Evolutionary conservation across 2,329 filamentous ascomycete species (phyloP).

Genomic region (Cladophialophora psammophila): DNA sequence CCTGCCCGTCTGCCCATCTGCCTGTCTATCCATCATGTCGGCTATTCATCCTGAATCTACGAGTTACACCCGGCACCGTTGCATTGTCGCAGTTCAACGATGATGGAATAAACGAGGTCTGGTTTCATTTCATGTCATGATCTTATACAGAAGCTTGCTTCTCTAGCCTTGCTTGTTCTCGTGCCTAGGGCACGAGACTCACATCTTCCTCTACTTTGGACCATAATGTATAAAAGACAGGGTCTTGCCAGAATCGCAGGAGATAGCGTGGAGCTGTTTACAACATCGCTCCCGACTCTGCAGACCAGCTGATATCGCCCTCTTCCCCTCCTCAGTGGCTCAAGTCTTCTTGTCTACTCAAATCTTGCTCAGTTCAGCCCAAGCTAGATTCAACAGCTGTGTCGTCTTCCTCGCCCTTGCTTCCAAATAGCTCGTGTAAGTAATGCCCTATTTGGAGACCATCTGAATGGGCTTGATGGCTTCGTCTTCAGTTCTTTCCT

Average conservation of each 20-base stretch:
- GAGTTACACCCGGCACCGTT: no score
- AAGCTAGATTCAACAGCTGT: background rate
- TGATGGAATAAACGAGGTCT: background rate
- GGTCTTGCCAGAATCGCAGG: background rate
- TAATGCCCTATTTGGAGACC: background rate
- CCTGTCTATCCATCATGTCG: no score
- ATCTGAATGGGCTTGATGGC: background rate
- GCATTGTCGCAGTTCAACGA: no score
- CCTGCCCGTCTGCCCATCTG: no score
- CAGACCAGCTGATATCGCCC: background rate
- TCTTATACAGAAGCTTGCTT: constrained; percentile 2
- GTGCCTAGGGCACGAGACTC: background rate
- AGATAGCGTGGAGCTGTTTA: background rate
- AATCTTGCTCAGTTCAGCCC: background rate
- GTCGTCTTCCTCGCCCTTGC: background rate
- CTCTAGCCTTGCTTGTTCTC: background rate
- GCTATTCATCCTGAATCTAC: no score
- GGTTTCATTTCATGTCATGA: constrained; percentile 9
- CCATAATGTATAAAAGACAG: background rate
- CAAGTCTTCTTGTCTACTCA: background rate
- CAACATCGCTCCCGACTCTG: background rate
- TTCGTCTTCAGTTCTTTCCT: background rate
- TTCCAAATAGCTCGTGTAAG: background rate
- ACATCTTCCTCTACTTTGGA: background rate
- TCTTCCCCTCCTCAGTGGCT: background rate